Evolutionary conservation across 225 moss, liverwort and hornwort genomes (phyloP), one percentile per base, ranked within the genome.

Genomic region (Neckera pumila): DNA sequence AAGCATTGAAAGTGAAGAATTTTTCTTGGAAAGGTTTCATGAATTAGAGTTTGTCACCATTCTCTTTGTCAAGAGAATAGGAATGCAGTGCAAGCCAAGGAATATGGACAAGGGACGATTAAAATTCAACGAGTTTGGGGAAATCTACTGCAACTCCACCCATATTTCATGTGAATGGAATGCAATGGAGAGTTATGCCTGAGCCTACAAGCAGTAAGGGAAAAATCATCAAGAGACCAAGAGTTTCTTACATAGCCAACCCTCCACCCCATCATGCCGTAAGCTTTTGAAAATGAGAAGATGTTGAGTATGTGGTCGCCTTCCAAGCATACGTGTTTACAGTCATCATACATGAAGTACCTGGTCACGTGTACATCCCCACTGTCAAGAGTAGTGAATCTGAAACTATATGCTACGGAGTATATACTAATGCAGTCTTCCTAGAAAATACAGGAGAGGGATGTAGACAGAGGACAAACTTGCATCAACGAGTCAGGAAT

Each of bases 241-340:
- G 65, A 43, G 62, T 57, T 72, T 90, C 99, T 97, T 95, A 99
- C 99, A 89, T 99, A 99, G 89, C 98, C 98, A 82, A 99, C 95
- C 85, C 99, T 95, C 99, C 99, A 99, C 59, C 99, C 99, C 99
- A 99, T 99, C 99, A 99, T 99, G 91, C 99, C 99, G 79, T 97
- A 94, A 14, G 99, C 96, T 93, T 99, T 99, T 42, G 99, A 99
- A 89, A 99, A 99, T 60, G 99, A 99, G 85, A 99, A 99, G 57
- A 99, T 94, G 88, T 99, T 99, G 83, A 99, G 51, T 25, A 99
- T 81, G 80, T 99, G 99, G 85, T 99, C 95, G 88, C 95, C 97
- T 91, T 99, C 96, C 83, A 96, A 79, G 87, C 99, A 99, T 16
- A 92, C 87, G 86, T 99, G 99, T 76, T 92, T 89, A 80, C 93